A percentile compares a stretch with the other conserved stretches of the same genome.
Conservation (phyloP, 140 eudicot genomes). For the Stevia rebaudiana region DNA sequence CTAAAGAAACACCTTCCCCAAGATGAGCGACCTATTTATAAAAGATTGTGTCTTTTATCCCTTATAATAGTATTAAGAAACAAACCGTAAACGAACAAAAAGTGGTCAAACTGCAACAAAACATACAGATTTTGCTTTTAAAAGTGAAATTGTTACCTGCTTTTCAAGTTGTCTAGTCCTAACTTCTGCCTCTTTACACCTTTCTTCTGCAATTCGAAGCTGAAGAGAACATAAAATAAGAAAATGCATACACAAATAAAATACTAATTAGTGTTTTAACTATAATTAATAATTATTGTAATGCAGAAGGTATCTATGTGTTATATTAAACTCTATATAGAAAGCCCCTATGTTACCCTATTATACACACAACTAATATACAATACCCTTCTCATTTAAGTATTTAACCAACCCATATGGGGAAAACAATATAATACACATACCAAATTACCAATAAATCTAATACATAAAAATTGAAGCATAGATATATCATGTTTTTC, state of each 20-base stretch:
- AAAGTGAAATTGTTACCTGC: constrained; percentile 47
- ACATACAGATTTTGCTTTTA: constrained; percentile 3
- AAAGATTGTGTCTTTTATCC: background rate
- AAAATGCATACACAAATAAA: background rate
- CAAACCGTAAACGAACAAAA: background rate
- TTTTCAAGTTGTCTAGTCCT: constrained; percentile 79
- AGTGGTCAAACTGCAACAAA: background rate
- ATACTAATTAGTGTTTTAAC: background rate
- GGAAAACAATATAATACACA: background rate
- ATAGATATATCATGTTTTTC: background rate
- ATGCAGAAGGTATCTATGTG: background rate
- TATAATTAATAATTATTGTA: background rate
- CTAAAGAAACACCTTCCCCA: constrained; percentile 87
- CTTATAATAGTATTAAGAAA: constrained; percentile 6
- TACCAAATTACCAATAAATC: background rate
- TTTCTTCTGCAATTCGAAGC: constrained; percentile 75
- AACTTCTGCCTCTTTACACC: constrained; percentile 69
- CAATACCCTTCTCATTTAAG: background rate
- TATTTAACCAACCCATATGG: no score
- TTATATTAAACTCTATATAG: background rate
- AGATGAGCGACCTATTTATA: constrained; percentile 63
- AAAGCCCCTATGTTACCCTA: background rate
- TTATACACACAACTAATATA: background rate
- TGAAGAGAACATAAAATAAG: constrained; percentile 26
- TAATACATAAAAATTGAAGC: background rate